Percentiles rank a stretch among this genome's conserved stretches.
Conservation (phyloP, 352 stramenopile species). For the Phytophthora multivora region DNA sequence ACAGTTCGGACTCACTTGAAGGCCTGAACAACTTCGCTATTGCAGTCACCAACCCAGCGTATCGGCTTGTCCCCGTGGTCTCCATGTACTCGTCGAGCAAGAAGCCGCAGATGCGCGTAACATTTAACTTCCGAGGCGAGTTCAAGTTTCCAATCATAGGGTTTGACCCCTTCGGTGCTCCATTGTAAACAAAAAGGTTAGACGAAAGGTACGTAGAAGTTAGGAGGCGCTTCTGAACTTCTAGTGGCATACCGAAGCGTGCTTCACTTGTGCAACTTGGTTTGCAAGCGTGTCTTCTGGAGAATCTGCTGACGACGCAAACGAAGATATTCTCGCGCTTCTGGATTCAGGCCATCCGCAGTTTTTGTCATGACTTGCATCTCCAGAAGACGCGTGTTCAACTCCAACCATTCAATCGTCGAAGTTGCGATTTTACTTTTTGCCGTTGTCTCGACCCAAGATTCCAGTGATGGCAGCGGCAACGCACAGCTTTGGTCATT, state of each 20-base stretch:
- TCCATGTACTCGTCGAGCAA: slow-evolving; percentile 82
- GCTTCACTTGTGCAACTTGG: too few relatives aligned
- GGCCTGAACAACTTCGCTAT: slow-evolving; percentile 26
- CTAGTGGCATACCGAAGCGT: too few relatives aligned
- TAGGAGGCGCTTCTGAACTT: too few relatives aligned
- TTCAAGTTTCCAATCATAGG: slow-evolving; percentile 71
- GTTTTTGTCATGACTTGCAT: slow-evolving; percentile 14
- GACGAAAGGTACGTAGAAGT: too few relatives aligned
- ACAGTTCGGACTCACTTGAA: background rate
- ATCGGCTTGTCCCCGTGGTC: slow-evolving; percentile 65
- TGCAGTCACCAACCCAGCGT: slow-evolving; percentile 60
- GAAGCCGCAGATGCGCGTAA: slow-evolving; percentile 72
- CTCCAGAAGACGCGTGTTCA: slow-evolving; percentile 4
- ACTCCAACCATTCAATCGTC: slow-evolving; percentile 1
- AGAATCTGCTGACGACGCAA: slow-evolving; percentile 7
- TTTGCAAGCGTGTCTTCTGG: background rate
- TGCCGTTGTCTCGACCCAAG: background rate
- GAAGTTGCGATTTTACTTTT: background rate
- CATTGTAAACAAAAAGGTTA: slow-evolving; percentile 27
- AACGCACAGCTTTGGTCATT: background rate
- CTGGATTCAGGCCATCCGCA: background rate
- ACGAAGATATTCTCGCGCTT: slow-evolving; percentile 5
- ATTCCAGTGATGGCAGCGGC: background rate
- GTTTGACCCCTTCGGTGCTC: slow-evolving; percentile 76
- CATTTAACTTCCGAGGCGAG: slow-evolving; percentile 77